Evolutionary conservation across 345 rosid genomes (phyloP).

Genomic region (Bretschneidera sinensis): DNA sequence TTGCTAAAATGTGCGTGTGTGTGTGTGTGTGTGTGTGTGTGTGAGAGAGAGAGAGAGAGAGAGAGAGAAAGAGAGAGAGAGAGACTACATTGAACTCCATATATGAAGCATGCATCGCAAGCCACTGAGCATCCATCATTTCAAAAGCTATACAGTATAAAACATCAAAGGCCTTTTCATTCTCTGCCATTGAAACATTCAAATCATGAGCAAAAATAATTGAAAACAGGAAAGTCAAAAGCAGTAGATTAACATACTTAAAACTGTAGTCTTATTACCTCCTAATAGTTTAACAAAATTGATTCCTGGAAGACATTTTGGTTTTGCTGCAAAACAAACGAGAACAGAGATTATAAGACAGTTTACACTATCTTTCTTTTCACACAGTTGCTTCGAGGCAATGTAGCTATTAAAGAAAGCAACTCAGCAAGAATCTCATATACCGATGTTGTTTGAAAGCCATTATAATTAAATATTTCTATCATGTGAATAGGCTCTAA

Average conservation of each 20-base stretch:
- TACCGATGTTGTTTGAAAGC: no score
- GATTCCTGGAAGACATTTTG: slow-evolving; percentile 66
- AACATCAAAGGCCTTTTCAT: slow-evolving; percentile 90
- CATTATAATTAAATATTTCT: no score
- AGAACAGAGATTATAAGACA: neutral
- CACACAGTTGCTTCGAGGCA: no score
- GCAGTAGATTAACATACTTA: slow-evolving; percentile 2
- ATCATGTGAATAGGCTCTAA: no score
- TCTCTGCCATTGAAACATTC: slow-evolving; percentile 48
- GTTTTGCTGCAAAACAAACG: slow-evolving; percentile 54
- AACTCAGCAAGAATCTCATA: no score
- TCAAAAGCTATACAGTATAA: slow-evolving; percentile 89
- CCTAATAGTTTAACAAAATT: slow-evolving; percentile 80
- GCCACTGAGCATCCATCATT: slow-evolving; percentile 99
- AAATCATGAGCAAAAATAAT: slow-evolving; percentile 11
- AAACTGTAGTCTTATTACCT: slow-evolving; percentile 44
- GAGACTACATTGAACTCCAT: slow-evolving; percentile 87
- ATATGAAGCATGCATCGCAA: slow-evolving; percentile 96
- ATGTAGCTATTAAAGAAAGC: no score
- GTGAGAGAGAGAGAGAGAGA: no score
- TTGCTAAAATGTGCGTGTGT: no score
- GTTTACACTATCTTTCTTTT: no score
- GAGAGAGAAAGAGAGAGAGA: no score
- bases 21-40: no score
- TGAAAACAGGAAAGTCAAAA: neutral